Base-by-base conservation (phyloP, 2,329 filamentous ascomycete genomes). In the Stemphylium lycopersici region DNA sequence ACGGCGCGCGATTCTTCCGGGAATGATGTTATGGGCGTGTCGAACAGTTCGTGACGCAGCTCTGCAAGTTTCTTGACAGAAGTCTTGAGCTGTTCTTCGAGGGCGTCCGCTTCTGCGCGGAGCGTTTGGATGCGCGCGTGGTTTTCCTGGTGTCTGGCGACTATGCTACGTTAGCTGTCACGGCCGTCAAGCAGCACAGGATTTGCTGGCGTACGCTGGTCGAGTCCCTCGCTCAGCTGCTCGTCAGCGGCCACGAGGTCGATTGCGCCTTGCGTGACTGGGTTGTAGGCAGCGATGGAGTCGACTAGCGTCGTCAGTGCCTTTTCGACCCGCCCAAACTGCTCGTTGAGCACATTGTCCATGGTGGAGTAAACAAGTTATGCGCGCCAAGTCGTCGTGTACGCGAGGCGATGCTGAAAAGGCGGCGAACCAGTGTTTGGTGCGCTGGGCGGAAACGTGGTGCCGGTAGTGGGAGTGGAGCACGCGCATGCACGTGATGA, bases 281-380 rank as follows among this genome's bases (percentile, higher is more conserved):
- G 90, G 67, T 92, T 91, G 76, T 93, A 93, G 61, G 91, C 90
- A 5, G 90, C 83, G 58, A 96, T 89, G 0, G 90, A 93, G 71
- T 92, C 89, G 63, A 92, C 87, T 31, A 96, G 80, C 24, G 80
- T 85, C 11, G 84, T 82, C 16, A 96, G 79, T 4, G 78, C 78
- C 47, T 72, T 70, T 52, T 82, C 79, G 38, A 82, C 69, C 55
- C 79, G 75, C 61, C 78, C 71, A 56, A 80, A 80, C 56, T 76
- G 78, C 12, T 69, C 62, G 26, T 77, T 73, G 29, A 81, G 73
- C 26, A 76, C 56, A 43, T 70, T 66, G 48, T 78, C 74, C 79
- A 81, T 81, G 57, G 38, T 38, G n/a, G 29, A 29, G 39, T 32
- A 6, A 18, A 12, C 13, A 34, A 31, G 12, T 10, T 29, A 29